Evolutionary conservation across 768 basidiomycete species (phyloP).

Genomic region (Arthromyces matolae): DNA sequence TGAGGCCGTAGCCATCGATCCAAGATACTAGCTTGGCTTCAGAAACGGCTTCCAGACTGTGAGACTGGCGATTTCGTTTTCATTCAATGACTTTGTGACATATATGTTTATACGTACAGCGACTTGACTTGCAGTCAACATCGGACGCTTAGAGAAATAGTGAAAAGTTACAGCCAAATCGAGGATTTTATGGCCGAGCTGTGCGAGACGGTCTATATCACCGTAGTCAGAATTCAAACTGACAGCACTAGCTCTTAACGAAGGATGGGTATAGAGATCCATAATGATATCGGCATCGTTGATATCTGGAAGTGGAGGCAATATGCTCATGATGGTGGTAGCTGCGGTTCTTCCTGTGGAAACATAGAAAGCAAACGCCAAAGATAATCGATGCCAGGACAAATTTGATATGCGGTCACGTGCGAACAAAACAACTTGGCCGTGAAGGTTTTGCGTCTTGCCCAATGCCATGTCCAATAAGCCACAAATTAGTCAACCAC

Average conservation of each 20-base stretch:
- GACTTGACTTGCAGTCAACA: slow-evolving; percentile 39
- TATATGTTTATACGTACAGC: slow-evolving; percentile 42
- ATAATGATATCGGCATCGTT: slow-evolving; percentile 51
- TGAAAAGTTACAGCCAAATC: slow-evolving; percentile 49
- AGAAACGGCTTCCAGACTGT: slow-evolving; percentile 29
- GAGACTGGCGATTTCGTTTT: no score
- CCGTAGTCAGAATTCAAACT: slow-evolving; percentile 51
- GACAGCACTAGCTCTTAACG: slow-evolving; percentile 27
- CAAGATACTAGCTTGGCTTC: slow-evolving; percentile 42
- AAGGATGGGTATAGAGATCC: slow-evolving; percentile 53
- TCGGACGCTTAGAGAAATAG: slow-evolving; percentile 44
- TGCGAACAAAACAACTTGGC: slow-evolving; percentile 6
- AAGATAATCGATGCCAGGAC: not conserved
- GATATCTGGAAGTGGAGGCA: slow-evolving; percentile 53
- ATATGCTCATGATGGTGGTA: slow-evolving; percentile 6
- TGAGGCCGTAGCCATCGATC: slow-evolving; percentile 49
- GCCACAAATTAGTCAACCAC: slow-evolving; percentile 11
- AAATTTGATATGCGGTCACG: slow-evolving; percentile 11
- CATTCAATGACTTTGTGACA: no score
- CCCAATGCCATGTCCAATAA: no score
- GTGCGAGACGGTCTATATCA: slow-evolving; percentile 55
- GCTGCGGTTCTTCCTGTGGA: no score
- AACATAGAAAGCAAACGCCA: no score
- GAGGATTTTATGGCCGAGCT: slow-evolving; percentile 52
- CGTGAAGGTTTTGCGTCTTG: no score